Evolutionary conservation across 768 basidiomycete genomes (phyloP), one percentile per base, ranked within the genome.

Genomic region (Heimioporus sp.): DNA sequence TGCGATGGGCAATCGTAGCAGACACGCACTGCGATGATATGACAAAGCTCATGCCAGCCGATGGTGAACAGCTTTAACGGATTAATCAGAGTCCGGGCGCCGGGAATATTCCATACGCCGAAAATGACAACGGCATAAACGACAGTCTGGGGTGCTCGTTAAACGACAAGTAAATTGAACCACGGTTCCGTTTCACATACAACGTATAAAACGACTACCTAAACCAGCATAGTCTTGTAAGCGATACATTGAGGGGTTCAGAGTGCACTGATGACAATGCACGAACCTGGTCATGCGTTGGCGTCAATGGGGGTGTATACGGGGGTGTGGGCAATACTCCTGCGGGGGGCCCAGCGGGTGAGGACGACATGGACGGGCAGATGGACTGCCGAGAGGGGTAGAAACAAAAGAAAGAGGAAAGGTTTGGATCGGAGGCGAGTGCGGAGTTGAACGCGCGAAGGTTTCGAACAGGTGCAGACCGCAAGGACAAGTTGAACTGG

Each of bases 31-130:
- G 83, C 81, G 44, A 78, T 74, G 62, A 92, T 85, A 67, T 94
- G 92, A 63, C 87, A 92, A 15, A 93, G 76, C 65, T 94, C 92
- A 62, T 94, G 92, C 80, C 83, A 90, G 39, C 90, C 91, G 54
- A 93, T 92, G 47, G 90, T 88, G 65, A 93, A 86, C 13, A 93
- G 75, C 67, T 93, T 93, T 60, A 93, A 77, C 10, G 91, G 91
- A 63, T 81, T 89, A 62, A 92, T 92, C 71, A 89, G 63, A 62
- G 83, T 81, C 42, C 91, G 78, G 21, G 83, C 84, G 51, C 86
- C 82, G 5, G 91, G 91, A 39, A 92, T 87, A 69, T 86, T 88
- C 91, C 91, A 93, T 57, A 91, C 78, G 39, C 88, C 91, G 61
- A 92, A 90, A 53, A 91, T 89, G 55, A 92, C 80, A 52, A 93